phyloP scores from a whole-genome alignment of 2,329 filamentous ascomycete species.

The Waltergamsia citrina region DNA sequence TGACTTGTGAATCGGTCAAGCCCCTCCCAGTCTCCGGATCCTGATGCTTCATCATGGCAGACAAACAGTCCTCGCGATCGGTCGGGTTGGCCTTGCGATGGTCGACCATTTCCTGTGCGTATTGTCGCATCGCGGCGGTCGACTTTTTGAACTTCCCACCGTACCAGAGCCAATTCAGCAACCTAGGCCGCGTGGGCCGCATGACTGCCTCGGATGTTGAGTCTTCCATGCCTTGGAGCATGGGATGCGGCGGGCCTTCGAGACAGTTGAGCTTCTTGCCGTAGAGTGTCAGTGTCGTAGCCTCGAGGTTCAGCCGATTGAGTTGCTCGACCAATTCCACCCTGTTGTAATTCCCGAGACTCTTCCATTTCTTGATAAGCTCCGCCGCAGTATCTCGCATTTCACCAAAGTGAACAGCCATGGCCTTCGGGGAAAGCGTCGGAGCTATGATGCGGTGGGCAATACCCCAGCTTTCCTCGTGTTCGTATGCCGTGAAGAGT shows the following conservation, averaged over 20 bases:
- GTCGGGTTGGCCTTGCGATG: constrained; percentile 42
- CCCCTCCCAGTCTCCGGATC: constrained; percentile 52
- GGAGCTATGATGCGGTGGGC: constrained; percentile 43
- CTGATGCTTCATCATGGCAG: constrained; percentile 45
- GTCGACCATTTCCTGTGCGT: constrained; percentile 46
- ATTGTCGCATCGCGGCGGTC: constrained; percentile 43
- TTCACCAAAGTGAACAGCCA: constrained; percentile 30
- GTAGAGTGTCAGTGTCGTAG: constrained; percentile 38
- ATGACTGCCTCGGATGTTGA: constrained; percentile 46
- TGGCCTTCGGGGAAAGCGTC: constrained; percentile 20
- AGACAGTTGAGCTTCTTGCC: constrained; percentile 39
- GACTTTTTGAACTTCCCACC: constrained; percentile 42
- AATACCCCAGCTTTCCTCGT: constrained; percentile 38
- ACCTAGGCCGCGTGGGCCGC: constrained; percentile 38
- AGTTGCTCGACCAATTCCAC: constrained; percentile 39
- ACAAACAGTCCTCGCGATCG: constrained; percentile 48
- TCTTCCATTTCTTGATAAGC: constrained; percentile 39
- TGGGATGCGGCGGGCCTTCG: constrained; percentile 32
- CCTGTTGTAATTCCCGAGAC: constrained; percentile 21
- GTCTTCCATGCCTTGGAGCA: constrained; percentile 44
- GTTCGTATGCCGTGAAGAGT: constrained; percentile 41
- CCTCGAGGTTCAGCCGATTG: constrained; percentile 43
- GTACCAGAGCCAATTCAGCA: constrained; percentile 44
- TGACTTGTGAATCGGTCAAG: constrained; percentile 49
- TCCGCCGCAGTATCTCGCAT: constrained; percentile 39